Evolutionary conservation across 2,329 filamentous ascomycete species (phyloP).

Genomic region (Rhynchosporium agropyri): DNA sequence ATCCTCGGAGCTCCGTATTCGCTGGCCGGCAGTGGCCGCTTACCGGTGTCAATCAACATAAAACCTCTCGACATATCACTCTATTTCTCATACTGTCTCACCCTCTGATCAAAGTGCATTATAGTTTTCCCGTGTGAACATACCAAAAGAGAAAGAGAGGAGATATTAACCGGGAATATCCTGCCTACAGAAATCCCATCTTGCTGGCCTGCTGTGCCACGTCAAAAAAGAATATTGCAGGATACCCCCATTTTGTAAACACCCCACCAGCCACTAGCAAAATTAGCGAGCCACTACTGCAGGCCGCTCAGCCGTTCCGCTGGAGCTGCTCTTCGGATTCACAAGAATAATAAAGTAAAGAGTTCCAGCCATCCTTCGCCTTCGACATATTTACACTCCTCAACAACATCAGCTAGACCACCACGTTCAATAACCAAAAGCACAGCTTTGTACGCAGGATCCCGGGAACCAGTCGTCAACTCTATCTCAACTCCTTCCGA

Average conservation of each 20-base stretch:
- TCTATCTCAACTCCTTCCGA: slow-evolving; percentile 2
- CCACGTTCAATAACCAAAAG: neutral
- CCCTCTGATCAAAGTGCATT: slow-evolving; percentile 11
- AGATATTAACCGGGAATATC: neutral
- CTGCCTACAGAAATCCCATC: neutral
- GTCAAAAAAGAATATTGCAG: neutral
- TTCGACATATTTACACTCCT: neutral
- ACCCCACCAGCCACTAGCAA: neutral
- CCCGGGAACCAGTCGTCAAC: slow-evolving; percentile 7
- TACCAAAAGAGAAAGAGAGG: neutral
- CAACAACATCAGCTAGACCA: slow-evolving; percentile 3
- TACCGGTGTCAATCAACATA: neutral
- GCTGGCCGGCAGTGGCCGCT: slow-evolving; percentile 8
- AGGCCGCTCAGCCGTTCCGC: neutral
- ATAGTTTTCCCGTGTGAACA: neutral
- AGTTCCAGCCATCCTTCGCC: neutral
- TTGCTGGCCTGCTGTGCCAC: slow-evolving; percentile 8
- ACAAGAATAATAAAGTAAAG: slow-evolving; percentile 7
- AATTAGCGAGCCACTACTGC: slow-evolving; percentile 9
- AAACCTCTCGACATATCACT: slow-evolving; percentile 6
- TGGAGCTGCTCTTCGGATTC: slow-evolving; percentile 4
- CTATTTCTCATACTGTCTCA: neutral
- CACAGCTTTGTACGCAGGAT: slow-evolving; percentile 16
- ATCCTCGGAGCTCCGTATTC: slow-evolving; percentile 11
- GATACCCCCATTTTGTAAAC: neutral